A percentile compares a stretch with the other conserved stretches of the same genome.
Evolutionary conservation across 129 eudicot species (phyloP).

Genomic region (Pseudognaphalium luteoalbum): DNA sequence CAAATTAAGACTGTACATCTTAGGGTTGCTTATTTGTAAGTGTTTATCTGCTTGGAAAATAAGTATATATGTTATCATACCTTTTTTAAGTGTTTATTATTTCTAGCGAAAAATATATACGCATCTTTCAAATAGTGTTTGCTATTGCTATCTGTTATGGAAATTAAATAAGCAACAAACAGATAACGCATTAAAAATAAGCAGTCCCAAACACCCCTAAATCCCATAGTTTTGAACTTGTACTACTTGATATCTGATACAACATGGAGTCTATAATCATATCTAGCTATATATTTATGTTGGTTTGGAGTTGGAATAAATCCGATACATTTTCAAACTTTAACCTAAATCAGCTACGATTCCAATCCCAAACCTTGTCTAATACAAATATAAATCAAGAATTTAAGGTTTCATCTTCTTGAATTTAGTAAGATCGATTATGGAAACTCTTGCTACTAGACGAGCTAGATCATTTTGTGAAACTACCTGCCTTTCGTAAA

Average conservation of each 20-base stretch:
- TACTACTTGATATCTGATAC: not conserved
- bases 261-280: conserved; percentile 7
- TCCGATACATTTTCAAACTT: not conserved
- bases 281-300: not conserved
- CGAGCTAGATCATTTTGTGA: conserved; percentile 27
- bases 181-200: too few species aligned
- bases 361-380: conserved; percentile 16
- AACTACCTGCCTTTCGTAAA: conserved; percentile 39
- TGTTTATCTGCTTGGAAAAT: too few species aligned
- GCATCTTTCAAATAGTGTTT: too few species aligned
- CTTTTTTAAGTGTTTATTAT: too few species aligned
- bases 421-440: conserved; percentile 28
- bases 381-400: not conserved
- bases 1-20: too few species aligned
- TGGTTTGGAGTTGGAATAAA: conserved; percentile 3
- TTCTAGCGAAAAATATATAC: too few species aligned
- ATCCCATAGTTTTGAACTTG: too few species aligned
- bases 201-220: too few species aligned
- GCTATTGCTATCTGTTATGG: too few species aligned
- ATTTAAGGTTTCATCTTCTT: not conserved
- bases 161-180: too few species aligned
- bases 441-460: conserved; percentile 37
- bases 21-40: too few species aligned
- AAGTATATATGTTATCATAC: too few species aligned
- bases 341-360: not conserved